Evolutionary conservation across 495 filamentous ascomycete species (phyloP).

Genomic region (Geopyxis carbonaria): DNA sequence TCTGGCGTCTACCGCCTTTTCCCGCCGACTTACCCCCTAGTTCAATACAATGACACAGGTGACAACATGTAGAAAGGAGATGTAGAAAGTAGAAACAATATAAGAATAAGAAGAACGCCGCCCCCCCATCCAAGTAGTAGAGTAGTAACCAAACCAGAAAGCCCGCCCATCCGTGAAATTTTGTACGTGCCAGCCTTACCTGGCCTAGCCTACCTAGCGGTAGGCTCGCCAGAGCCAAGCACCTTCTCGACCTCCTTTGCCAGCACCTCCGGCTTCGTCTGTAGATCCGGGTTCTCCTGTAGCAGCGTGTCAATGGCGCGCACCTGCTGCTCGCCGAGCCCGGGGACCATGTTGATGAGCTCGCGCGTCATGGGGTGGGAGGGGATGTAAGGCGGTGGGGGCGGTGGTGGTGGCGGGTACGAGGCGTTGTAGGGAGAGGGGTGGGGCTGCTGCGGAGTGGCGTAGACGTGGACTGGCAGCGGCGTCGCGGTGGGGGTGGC

Average conservation of each 20-base stretch:
- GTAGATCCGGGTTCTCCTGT: conserved; percentile 20
- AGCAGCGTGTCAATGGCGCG: conserved; percentile 23
- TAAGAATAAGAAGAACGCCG: no score
- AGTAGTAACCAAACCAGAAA: no score
- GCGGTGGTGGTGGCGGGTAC: conserved; percentile 1
- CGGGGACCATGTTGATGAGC: conserved; percentile 18
- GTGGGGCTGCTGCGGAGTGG: conserved; percentile 1
- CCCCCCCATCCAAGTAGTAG: no score
- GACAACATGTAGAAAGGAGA: no score
- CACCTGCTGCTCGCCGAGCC: conserved; percentile 17
- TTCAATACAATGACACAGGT: no score
- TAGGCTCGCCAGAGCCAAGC: background rate
- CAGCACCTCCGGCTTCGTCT: conserved; percentile 18
- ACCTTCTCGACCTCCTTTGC: conserved; percentile 19
- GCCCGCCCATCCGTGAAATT: no score
- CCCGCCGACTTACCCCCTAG: no score
- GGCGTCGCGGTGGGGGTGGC: no score
- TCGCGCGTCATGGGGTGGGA: conserved; percentile 17
- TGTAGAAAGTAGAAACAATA: no score
- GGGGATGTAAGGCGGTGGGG: conserved; percentile 5
- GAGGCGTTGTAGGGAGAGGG: background rate
- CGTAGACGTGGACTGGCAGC: no score
- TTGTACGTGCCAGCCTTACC: no score
- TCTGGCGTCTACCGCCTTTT: no score
- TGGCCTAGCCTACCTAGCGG: background rate